Conservation (phyloP, 192 early-diverging fungal genomes). For the Mortierella claussenii region DNA sequence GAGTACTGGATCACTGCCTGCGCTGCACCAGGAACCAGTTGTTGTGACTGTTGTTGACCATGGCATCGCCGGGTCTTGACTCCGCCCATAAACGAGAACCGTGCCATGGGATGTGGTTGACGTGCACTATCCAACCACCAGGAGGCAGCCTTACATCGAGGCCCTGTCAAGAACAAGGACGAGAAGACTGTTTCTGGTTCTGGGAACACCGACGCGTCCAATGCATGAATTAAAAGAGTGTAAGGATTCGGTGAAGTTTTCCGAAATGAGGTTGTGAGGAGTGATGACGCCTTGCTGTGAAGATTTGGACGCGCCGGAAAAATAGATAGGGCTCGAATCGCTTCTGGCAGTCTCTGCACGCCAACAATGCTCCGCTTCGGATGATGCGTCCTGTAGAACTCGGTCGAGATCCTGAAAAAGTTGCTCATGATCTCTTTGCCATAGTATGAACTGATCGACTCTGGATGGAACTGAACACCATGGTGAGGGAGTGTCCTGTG, state of each 20-base stretch:
- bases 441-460: slow-evolving; percentile 89
- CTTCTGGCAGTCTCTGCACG: slow-evolving; percentile 31
- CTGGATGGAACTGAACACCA: slow-evolving; percentile 97
- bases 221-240: slow-evolving; percentile 24
- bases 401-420: slow-evolving; percentile 66
- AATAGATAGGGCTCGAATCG: slow-evolving; percentile 30
- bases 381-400: slow-evolving; percentile 52
- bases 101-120: slow-evolving; percentile 54
- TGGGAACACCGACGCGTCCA: slow-evolving; percentile 40
- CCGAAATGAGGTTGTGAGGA: not conserved
- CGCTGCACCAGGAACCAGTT: slow-evolving; percentile 1
- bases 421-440: slow-evolving; percentile 79
- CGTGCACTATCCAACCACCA: slow-evolving; percentile 78
- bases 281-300: not conserved
- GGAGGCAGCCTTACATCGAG: slow-evolving; percentile 39
- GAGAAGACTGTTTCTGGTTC: slow-evolving; percentile 56
- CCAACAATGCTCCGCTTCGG: not conserved
- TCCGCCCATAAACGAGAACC: slow-evolving; percentile 77
- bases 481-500: slow-evolving; percentile 78
- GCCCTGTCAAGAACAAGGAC: slow-evolving; percentile 37
- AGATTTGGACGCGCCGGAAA: slow-evolving; percentile 3
- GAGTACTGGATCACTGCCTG: slow-evolving; percentile 49
- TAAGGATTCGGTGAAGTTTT: slow-evolving; percentile 28
- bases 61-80: slow-evolving; percentile 21
- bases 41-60: not conserved